Base-by-base conservation (phyloP, 495 filamentous ascomycete genomes). In the Lichina pygmaea region DNA sequence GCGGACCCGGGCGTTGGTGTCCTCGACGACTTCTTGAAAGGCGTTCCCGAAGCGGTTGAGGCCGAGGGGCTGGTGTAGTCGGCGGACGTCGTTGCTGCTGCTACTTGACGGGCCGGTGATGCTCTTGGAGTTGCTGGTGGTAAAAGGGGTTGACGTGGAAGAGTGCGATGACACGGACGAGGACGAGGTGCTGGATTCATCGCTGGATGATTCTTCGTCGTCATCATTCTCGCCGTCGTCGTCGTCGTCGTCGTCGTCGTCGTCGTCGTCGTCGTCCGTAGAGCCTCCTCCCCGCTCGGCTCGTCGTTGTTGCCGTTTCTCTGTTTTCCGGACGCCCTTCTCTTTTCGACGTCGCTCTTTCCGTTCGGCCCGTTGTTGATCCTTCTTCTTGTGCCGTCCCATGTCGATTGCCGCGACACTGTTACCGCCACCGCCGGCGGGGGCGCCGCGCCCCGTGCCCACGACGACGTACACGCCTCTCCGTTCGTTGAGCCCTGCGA, bases 11-110 rank as follows among this genome's bases (percentile, higher is more conserved):
- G 86, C 81, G 49, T 75, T 85, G 37, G 86, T 97, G 63, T 93
- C 84, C 45, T 74, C 72, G 16, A 93, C 80, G 7, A 95, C 91
- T 54, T 92, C 86, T 55, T 93, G 84, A 60, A 95, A 97, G 8
- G 91, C 89, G 55, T 77, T 81, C 10, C 86, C 91, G 52, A 97
- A 97, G 42, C 74, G 72, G 58, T 95, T 95, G 44, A 76, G 61
- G 8, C 82, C 74, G 40, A 77, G 74, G 57, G 59, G 38, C 72
- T 70, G 38, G 66, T 67, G 6, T 67, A 70, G 33, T 66, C 62
- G 0, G 66, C 66, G 10, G 71, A 68, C 53, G 7, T 63, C 60
- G 12, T 48, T 51, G 3, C 56, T 53, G 32, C 65, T 62, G 32
- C 66, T 69, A 16, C 51, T 56, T 4, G 24, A 24, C 4, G 24